Evolutionary conservation across 2,329 filamentous ascomycete species (phyloP).

Genomic region (Aspergillus terreus): DNA sequence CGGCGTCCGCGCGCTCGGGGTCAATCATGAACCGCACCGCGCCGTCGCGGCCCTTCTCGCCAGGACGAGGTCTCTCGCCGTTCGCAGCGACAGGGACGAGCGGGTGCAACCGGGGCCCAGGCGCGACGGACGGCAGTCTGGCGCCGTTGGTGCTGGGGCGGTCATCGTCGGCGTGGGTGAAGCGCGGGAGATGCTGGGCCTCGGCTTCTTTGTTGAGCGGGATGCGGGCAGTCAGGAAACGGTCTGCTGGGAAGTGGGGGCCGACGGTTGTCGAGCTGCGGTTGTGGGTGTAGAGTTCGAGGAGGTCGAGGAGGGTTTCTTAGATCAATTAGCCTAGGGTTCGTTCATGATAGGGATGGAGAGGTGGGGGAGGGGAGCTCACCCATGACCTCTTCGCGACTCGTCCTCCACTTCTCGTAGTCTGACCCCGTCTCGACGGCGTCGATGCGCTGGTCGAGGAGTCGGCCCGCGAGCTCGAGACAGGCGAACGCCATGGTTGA

Average conservation of each 20-base stretch:
- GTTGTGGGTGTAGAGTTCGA: conserved; percentile 90
- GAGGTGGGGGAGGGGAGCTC: conserved; percentile 21
- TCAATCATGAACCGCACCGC: conserved; percentile 91
- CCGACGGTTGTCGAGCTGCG: conserved; percentile 71
- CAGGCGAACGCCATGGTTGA: conserved; percentile 80
- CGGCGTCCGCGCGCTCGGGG: conserved; percentile 66
- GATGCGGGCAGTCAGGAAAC: conserved; percentile 83
- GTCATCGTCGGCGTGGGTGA: conserved; percentile 52
- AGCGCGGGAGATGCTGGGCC: conserved; percentile 57
- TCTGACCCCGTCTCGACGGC: conserved; percentile 44
- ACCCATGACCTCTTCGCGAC: conserved; percentile 47
- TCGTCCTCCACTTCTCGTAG: conserved; percentile 50
- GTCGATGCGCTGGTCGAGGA: conserved; percentile 57
- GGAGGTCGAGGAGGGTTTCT: conserved; percentile 84
- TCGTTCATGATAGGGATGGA: background rate
- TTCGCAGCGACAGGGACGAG: conserved; percentile 46
- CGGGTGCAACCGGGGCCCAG: conserved; percentile 25
- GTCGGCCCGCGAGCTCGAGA: conserved; percentile 72
- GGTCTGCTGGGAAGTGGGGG: conserved; percentile 65
- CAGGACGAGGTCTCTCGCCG: conserved; percentile 41
- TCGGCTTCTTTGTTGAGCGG: conserved; percentile 78
- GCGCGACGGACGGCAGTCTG: conserved; percentile 4
- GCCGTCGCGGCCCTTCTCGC: conserved; percentile 56
- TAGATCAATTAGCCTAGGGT: conserved; percentile 22
- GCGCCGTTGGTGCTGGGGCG: conserved; percentile 14